Conservation (phyloP, 139 green algal species). For the Asterochloris erici region DNA sequence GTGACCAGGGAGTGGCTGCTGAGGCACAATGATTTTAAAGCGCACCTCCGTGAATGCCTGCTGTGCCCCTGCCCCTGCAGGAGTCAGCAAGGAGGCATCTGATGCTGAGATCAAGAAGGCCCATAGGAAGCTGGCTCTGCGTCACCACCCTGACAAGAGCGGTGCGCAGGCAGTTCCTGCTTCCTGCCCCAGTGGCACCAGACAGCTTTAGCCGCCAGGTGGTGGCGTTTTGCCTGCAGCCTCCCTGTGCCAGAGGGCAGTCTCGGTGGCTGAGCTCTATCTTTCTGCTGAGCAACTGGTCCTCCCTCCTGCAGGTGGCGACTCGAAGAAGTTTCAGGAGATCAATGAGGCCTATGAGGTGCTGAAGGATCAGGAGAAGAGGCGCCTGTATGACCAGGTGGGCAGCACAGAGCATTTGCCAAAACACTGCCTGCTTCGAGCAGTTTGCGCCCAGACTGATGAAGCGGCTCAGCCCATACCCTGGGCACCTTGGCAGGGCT, state of each 20-base stretch:
- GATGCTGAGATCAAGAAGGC: slow-evolving; percentile 85
- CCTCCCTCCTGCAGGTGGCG: slow-evolving; percentile 59
- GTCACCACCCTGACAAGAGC: slow-evolving; percentile 84
- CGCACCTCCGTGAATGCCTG: too few species aligned
- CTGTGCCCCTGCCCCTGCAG: too few species aligned
- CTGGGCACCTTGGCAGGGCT: too few species aligned
- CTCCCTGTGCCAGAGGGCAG: neutral
- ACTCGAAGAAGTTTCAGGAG: slow-evolving; percentile 97
- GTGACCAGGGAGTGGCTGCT: too few species aligned
- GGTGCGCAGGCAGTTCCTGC: neutral
- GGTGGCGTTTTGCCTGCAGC: neutral
- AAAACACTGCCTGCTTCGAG: too few species aligned
- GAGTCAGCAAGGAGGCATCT: slow-evolving; percentile 65
- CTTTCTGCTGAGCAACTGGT: neutral
- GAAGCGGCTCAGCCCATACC: too few species aligned
- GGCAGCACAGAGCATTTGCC: neutral
- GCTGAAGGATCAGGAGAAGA: slow-evolving; percentile 93
- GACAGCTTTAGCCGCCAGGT: neutral
- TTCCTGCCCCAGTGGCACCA: neutral
- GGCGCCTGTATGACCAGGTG: slow-evolving; percentile 93
- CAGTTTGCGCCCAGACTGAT: too few species aligned
- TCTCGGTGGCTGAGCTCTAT: neutral
- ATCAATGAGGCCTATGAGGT: slow-evolving; percentile 98
- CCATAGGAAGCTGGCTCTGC: slow-evolving; percentile 82
- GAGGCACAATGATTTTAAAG: too few species aligned